Evolutionary conservation across 192 early-diverging fungal species (phyloP).

Genomic region (Podochytrium sp.): DNA sequence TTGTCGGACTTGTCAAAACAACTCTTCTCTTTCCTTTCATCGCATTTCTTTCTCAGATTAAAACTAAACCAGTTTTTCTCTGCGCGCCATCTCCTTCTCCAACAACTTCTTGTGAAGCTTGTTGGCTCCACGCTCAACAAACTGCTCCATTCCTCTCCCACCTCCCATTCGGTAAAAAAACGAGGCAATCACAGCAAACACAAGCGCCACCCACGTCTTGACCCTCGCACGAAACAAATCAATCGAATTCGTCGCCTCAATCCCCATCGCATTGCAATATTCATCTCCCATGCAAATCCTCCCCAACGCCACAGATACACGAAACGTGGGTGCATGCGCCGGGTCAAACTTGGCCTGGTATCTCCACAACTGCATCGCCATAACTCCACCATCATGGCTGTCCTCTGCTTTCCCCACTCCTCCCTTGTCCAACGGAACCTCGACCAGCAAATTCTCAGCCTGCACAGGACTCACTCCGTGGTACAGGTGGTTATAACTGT

Average conservation of each 20-base stretch:
- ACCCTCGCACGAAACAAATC: not conserved
- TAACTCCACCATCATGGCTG: not conserved
- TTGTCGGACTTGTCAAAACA: no score
- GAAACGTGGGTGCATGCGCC: not conserved
- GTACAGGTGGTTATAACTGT: not conserved
- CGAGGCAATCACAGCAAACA: no score
- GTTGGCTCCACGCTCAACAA: no score
- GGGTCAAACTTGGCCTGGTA: not conserved
- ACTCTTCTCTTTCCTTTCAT: no score
- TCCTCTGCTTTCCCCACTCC: not conserved
- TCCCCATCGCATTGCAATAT: slow-evolving; percentile 2
- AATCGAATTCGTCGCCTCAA: not conserved
- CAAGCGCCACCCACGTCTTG: no score
- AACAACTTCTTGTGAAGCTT: no score
- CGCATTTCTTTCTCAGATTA: no score
- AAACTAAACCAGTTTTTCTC: no score
- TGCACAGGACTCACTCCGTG: not conserved
- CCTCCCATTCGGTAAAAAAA: no score
- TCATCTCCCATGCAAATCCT: not conserved
- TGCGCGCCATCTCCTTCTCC: no score
- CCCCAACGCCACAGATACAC: not conserved
- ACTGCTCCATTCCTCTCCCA: no score
- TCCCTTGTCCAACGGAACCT: no score
- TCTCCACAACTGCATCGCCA: not conserved
- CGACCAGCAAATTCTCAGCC: not conserved